Evolutionary conservation across 192 early-diverging fungal species (phyloP).

Genomic region (Cladochytrium replicatum): DNA sequence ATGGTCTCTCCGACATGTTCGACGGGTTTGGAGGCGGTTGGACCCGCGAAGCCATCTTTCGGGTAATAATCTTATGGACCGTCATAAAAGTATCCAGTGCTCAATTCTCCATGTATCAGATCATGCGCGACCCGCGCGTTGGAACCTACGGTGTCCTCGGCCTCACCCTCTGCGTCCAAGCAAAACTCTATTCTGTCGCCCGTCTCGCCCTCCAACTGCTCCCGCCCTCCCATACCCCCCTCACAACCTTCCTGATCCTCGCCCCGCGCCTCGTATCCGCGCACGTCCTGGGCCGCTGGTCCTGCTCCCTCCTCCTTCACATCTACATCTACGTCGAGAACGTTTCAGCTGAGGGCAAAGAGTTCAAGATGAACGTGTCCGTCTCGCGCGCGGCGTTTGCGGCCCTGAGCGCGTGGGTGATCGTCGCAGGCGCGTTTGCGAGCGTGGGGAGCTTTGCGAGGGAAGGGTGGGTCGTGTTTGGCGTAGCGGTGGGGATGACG

Average conservation of each 20-base stretch:
- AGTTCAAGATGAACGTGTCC: conserved; percentile 18
- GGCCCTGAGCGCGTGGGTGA: conserved; percentile 5
- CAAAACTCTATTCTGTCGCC: conserved; percentile 6
- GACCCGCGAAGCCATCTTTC: conserved; percentile 8
- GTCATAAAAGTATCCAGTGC: neutral
- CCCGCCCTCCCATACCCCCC: conserved; percentile 1
- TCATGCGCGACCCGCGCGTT: conserved; percentile 19
- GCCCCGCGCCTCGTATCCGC: conserved; percentile 5
- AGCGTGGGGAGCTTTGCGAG: conserved; percentile 1
- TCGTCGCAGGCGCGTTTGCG: conserved; percentile 6
- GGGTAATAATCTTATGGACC: neutral
- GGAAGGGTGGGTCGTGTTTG: neutral
- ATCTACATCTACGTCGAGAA: conserved; percentile 23
- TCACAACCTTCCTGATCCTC: neutral
- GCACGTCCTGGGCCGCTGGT: conserved; percentile 20
- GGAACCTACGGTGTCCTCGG: conserved; percentile 14
- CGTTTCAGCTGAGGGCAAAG: conserved; percentile 18
- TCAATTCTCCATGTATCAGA: neutral
- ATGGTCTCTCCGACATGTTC: conserved; percentile 22
- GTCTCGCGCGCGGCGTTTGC: conserved; percentile 7
- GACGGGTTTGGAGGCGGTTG: conserved; percentile 26
- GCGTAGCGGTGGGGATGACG: conserved; percentile 3
- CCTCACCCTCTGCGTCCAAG: conserved; percentile 4
- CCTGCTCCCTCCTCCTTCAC: conserved; percentile 18
- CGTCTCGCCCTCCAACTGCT: conserved; percentile 5